Conservation (phyloP, 192 early-diverging fungal genomes). For the Linnemannia exigua region DNA sequence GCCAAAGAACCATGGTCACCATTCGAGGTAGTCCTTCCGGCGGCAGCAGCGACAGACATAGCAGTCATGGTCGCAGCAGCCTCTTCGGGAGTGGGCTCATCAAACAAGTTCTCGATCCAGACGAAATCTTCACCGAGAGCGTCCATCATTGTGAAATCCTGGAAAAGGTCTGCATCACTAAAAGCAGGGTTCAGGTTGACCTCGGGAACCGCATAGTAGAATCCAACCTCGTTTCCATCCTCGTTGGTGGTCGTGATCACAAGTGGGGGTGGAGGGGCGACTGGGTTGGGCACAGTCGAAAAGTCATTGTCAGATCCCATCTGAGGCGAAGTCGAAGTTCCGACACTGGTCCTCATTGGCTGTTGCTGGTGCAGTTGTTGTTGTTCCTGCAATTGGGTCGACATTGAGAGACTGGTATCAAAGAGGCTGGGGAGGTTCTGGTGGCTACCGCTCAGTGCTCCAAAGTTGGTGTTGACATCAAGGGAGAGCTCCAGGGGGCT, state of each 20-base stretch:
- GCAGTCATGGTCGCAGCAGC: conserved; percentile 40
- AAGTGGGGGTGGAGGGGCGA: conserved; percentile 25
- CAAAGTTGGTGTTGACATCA: conserved; percentile 45
- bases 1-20: background rate
- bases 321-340: conserved; percentile 44
- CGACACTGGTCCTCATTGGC: conserved; percentile 25
- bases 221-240: conserved; percentile 54
- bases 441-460: conserved; percentile 22
- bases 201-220: conserved; percentile 47
- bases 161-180: conserved; percentile 50
- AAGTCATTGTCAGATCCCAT: conserved; percentile 22
- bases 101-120: conserved; percentile 56
- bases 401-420: conserved; percentile 34
- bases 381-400: conserved; percentile 18
- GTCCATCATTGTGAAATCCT: conserved; percentile 57
- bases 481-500: conserved; percentile 48
- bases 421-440: conserved; percentile 45
- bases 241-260: conserved; percentile 55
- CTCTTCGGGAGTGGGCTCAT: conserved; percentile 46
- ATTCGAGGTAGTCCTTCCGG: conserved; percentile 11
- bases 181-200: conserved; percentile 53
- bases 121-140: conserved; percentile 53
- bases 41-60: conserved; percentile 52
- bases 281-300: background rate
- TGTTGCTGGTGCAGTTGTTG: conserved; percentile 26